Conservation (phyloP, 768 basidiomycete species). For the Cystofilobasidium macerans region DNA sequence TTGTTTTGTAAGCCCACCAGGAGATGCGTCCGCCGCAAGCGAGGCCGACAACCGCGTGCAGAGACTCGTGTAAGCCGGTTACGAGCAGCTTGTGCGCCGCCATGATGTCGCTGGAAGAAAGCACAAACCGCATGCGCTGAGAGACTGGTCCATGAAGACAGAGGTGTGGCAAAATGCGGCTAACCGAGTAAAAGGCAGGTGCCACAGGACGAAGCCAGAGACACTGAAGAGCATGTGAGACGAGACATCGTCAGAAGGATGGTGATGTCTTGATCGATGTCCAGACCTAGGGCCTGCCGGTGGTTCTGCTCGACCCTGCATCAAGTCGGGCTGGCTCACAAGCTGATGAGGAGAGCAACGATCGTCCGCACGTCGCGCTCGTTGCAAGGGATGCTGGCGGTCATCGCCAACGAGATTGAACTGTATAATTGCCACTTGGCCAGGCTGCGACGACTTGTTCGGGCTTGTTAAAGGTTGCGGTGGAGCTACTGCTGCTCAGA, state of each 20-base stretch:
- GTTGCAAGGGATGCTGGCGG: conserved; percentile 4
- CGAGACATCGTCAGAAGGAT: background rate
- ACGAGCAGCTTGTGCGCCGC: conserved; percentile 48
- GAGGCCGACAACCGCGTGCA: conserved; percentile 56
- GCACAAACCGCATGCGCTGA: too few relatives aligned
- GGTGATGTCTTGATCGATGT: background rate
- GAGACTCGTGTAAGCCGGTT: conserved; percentile 80
- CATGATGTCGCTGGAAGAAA: conserved; percentile 13
- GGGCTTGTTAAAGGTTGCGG: too few relatives aligned
- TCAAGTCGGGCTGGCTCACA: too few relatives aligned
- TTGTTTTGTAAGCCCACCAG: too few relatives aligned
- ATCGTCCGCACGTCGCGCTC: conserved; percentile 7
- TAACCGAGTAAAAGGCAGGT: conserved; percentile 1
- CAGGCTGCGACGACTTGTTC: too few relatives aligned
- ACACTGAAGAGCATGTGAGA: background rate
- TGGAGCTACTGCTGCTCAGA: too few relatives aligned
- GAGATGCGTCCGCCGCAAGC: conserved; percentile 5
- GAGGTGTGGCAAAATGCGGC: too few relatives aligned
- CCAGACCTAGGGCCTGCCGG: background rate
- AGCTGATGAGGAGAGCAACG: conserved; percentile 15
- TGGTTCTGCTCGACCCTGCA: background rate
- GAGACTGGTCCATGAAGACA: too few relatives aligned
- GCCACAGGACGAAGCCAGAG: conserved; percentile 14
- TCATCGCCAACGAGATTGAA: background rate
- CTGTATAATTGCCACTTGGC: too few relatives aligned